Evolutionary conservation across 2,329 filamentous ascomycete genomes (phyloP), one percentile per base, ranked within the genome.

Genomic region (Arthroderma sp.): DNA sequence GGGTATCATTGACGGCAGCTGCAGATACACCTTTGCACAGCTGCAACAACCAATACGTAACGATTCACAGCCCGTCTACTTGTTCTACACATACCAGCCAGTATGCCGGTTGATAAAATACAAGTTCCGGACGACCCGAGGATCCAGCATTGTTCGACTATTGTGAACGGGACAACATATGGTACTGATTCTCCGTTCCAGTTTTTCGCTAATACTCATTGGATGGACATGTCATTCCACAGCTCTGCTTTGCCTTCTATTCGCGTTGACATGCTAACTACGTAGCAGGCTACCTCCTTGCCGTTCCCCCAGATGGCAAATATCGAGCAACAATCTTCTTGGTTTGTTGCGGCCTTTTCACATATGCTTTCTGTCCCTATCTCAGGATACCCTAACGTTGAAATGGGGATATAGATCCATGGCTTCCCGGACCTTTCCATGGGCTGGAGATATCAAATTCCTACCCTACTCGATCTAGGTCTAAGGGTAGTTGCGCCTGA

Each of bases 401-500:
- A 23, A 2, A 19, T 15, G 13, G 7, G 17, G 13, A 37, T 51
- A 28, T 56, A 80, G 77, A 75, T 87, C 66, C 86, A 90, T 71
- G 91, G 91, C 63, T 94, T 85, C 73, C 91, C 91, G 0, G 90
- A 95, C 71, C 73, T 93, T 17, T 81, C 82, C 7, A 83, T 90
- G 67, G 89, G 86, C 67, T 97, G 91, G 91, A 85, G 91, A 61
- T 85, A 88, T 72, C 91, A 96, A 71, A 86, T 96, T 59, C 90
- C 91, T 0, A 73, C 82, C 64, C 79, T 97, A 21, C 71, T 86
- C 35, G 78, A 83, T 4, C 76, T 88, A 58, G 86, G 85, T 21
- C 81, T 91, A 62, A 82, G 86, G 57, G 88, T 95, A 56, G 82
- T 97, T 23, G 88, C 83, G 9, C 87, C 89, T 0, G 89, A 96